phyloP scores from a whole-genome alignment of 1,284 basidiomycete genomes.

The Rhodotorula sp. region DNA sequence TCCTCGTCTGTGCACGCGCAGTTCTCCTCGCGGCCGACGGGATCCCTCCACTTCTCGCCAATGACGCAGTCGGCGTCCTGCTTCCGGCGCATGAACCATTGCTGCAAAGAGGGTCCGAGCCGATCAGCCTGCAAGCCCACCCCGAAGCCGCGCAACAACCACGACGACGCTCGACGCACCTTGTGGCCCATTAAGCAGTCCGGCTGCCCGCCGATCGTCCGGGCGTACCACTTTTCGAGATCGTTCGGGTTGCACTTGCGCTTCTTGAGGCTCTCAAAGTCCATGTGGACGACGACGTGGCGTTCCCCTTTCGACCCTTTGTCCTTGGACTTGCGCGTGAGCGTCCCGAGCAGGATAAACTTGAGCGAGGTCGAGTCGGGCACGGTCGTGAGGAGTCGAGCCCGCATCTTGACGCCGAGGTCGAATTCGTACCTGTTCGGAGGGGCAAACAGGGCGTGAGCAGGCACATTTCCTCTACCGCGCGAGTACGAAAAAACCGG shows the following conservation, averaged over 20 bases:
- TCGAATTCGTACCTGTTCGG: constrained; percentile 65
- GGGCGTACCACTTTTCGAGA: constrained; percentile 86
- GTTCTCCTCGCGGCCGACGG: constrained; percentile 73
- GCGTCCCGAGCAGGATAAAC: constrained; percentile 77
- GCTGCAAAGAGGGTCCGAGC: constrained; percentile 54
- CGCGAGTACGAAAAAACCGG: too few species aligned
- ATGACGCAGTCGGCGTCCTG: constrained; percentile 82
- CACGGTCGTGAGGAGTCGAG: constrained; percentile 73
- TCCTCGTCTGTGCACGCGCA: constrained; percentile 84
- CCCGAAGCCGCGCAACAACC: not conserved
- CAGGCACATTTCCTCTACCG: too few species aligned
- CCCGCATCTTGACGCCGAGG: constrained; percentile 70
- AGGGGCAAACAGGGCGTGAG: too few species aligned
- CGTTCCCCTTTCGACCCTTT: constrained; percentile 59
- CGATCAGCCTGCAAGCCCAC: constrained; percentile 2
- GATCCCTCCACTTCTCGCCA: constrained; percentile 85
- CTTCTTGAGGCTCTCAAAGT: constrained; percentile 71
- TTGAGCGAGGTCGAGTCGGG: constrained; percentile 92
- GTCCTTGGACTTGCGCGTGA: constrained; percentile 60
- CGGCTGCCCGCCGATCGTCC: constrained; percentile 58
- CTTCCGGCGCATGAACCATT: constrained; percentile 90
- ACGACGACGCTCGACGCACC: constrained; percentile 53
- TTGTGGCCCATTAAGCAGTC: constrained; percentile 95
- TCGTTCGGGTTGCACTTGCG: constrained; percentile 72
- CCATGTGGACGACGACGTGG: constrained; percentile 74